phyloP scores from a whole-genome alignment of 1,139 yeast species.

The Suhomyces kunorum region DNA sequence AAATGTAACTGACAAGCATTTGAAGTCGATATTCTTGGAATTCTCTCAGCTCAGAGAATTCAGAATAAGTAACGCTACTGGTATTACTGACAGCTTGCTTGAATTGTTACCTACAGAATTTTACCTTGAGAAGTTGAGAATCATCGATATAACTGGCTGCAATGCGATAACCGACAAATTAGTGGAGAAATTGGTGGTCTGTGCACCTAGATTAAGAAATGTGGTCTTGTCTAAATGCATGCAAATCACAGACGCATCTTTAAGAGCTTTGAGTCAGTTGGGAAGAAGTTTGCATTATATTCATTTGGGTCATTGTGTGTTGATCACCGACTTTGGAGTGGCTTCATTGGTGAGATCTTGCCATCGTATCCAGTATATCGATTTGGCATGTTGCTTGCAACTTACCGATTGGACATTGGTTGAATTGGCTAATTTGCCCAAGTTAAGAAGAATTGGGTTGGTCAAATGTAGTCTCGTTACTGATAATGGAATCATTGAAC shows the following conservation, averaged over 20 bases:
- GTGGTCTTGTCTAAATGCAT: slow-evolving; percentile 88
- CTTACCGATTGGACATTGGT: slow-evolving; percentile 81
- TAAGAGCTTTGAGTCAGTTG: slow-evolving; percentile 67
- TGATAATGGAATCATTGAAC: slow-evolving; percentile 78
- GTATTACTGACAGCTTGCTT: slow-evolving; percentile 67
- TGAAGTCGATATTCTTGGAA: slow-evolving; percentile 61
- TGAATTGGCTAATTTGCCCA: slow-evolving; percentile 76
- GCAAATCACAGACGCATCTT: slow-evolving; percentile 80
- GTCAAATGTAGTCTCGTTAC: slow-evolving; percentile 90
- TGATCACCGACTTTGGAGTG: slow-evolving; percentile 88
- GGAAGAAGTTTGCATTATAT: slow-evolving; percentile 86
- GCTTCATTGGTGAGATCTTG: slow-evolving; percentile 73
- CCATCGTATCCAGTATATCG: slow-evolving; percentile 86
- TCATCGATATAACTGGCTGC: slow-evolving; percentile 86
- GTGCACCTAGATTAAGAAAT: slow-evolving; percentile 85
- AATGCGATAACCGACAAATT: slow-evolving; percentile 77
- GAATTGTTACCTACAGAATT: slow-evolving; percentile 46
- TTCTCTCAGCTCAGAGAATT: slow-evolving; percentile 78
- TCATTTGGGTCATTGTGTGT: slow-evolving; percentile 91
- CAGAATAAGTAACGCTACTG: slow-evolving; percentile 72
- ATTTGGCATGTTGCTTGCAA: slow-evolving; percentile 91
- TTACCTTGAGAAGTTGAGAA: slow-evolving; percentile 57
- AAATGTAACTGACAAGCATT: slow-evolving; percentile 64
- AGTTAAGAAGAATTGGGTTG: slow-evolving; percentile 85
- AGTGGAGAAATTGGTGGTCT: slow-evolving; percentile 66